A percentile compares a stretch with the other conserved stretches of the same genome.
Evolutionary conservation across 805 yeast species (phyloP).

Genomic region (Priceomyces haplophilus): DNA sequence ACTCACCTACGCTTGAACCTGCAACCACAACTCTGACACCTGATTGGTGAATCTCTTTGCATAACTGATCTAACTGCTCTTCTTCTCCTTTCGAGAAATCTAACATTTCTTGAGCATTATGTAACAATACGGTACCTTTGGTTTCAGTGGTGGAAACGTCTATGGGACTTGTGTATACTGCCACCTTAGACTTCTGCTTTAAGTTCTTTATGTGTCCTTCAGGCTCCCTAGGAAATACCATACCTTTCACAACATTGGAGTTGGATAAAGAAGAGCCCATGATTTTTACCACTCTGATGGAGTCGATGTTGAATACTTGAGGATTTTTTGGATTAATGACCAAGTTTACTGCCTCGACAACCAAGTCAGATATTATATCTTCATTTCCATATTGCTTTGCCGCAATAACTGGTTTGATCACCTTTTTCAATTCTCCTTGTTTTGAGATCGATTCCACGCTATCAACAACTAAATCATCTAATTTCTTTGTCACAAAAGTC

Average conservation of each 20-base stretch:
- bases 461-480: slow-evolving; percentile 64
- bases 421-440: slow-evolving; percentile 59
- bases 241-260: slow-evolving; percentile 86
- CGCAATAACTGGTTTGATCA: slow-evolving; percentile 81
- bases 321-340: slow-evolving; percentile 69
- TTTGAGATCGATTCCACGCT: slow-evolving; percentile 56
- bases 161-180: slow-evolving; percentile 87
- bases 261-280: slow-evolving; percentile 82
- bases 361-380: slow-evolving; percentile 69
- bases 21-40: slow-evolving; percentile 89
- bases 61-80: slow-evolving; percentile 80
- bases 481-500: slow-evolving; percentile 63
- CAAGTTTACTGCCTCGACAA: slow-evolving; percentile 78
- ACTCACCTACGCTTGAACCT: slow-evolving; percentile 91
- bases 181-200: slow-evolving; percentile 69
- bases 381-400: slow-evolving; percentile 93
- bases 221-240: slow-evolving; percentile 98
- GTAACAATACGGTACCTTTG: slow-evolving; percentile 93
- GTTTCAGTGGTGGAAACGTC: slow-evolving; percentile 97
- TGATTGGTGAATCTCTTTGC: slow-evolving; percentile 76
- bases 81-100: slow-evolving; percentile 97
- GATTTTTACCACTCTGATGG: slow-evolving; percentile 91
- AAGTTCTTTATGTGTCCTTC: slow-evolving; percentile 81
- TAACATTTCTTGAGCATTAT: slow-evolving; percentile 95
- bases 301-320: slow-evolving; percentile 78